These are phyloP conservation scores for Rhizoctonia solani DNA, from an alignment of 1,284 basidiomycete species.

Conservation along the genomic window DNA sequence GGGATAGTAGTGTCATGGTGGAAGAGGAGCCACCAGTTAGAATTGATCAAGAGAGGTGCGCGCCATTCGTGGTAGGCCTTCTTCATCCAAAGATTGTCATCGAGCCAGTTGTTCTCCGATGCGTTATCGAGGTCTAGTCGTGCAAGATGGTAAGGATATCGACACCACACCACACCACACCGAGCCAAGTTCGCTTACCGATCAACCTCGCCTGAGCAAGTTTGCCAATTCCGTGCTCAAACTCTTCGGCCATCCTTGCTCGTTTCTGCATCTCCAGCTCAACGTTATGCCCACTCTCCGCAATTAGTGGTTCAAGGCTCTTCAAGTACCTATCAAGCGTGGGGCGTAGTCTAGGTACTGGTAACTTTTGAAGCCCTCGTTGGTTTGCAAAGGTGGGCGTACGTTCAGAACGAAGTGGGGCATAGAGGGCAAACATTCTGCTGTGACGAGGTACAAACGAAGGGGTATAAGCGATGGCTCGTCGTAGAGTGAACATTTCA, in stretches of 20 bases:
- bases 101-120: conserved; percentile 92
- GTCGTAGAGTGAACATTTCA: conserved; percentile 17
- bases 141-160: conserved; percentile 9
- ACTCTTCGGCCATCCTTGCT: conserved; percentile 69
- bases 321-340: conserved; percentile 81
- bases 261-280: conserved; percentile 64
- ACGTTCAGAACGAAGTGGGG: conserved; percentile 31
- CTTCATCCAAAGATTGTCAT: conserved; percentile 92
- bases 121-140: conserved; percentile 75
- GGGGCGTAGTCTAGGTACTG: conserved; percentile 78
- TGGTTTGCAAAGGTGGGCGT: conserved; percentile 42
- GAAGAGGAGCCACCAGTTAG: conserved; percentile 98
- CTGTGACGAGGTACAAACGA: not conserved
- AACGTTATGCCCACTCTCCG: conserved; percentile 60
- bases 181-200: conserved; percentile 54
- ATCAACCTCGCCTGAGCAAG: conserved; percentile 79
- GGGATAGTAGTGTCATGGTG: conserved; percentile 54
- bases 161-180: conserved; percentile 13
- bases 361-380: conserved; percentile 65
- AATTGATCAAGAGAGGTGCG: conserved; percentile 85
- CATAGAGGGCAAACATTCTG: conserved; percentile 37
- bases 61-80: conserved; percentile 92
- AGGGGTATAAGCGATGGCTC: not conserved
- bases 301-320: conserved; percentile 80
- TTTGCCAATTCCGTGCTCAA: conserved; percentile 71